Conservation (phyloP, 75 land plant genomes). For the Picea glauca region DNA sequence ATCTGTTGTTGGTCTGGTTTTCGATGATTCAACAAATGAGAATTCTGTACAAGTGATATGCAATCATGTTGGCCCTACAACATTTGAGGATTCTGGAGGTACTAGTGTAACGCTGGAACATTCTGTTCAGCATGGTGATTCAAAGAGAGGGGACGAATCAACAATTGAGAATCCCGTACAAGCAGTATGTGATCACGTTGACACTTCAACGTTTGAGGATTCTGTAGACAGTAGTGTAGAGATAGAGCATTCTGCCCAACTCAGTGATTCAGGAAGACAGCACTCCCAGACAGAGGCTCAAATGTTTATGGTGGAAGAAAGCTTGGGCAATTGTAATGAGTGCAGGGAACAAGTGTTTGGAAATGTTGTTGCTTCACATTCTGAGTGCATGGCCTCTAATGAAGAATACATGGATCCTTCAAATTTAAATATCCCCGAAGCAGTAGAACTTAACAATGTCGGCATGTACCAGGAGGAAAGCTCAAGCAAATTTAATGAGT, state of each 20-base stretch:
- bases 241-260: constrained; percentile 4
- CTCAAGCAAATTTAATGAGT: background rate
- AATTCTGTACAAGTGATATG: background rate
- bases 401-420: background rate
- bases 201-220: background rate
- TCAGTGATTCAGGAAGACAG: background rate
- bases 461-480: background rate
- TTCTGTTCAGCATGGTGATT: background rate
- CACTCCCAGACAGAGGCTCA: background rate
- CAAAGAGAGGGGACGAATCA: background rate
- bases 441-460: background rate
- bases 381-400: background rate
- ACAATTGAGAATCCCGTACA: background rate
- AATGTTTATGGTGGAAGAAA: constrained; percentile 1
- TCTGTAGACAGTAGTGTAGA: background rate
- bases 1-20: constrained; percentile 2
- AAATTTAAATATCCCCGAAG: background rate
- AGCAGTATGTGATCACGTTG: background rate
- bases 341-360: background rate
- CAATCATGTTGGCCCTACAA: background rate
- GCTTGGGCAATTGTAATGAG: background rate
- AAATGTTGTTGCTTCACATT: background rate
- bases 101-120: background rate
- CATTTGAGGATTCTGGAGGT: background rate
- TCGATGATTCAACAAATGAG: background rate